Base-by-base conservation (phyloP, 352 stramenopile genomes). In the Phytophthora tentaculata region DNA sequence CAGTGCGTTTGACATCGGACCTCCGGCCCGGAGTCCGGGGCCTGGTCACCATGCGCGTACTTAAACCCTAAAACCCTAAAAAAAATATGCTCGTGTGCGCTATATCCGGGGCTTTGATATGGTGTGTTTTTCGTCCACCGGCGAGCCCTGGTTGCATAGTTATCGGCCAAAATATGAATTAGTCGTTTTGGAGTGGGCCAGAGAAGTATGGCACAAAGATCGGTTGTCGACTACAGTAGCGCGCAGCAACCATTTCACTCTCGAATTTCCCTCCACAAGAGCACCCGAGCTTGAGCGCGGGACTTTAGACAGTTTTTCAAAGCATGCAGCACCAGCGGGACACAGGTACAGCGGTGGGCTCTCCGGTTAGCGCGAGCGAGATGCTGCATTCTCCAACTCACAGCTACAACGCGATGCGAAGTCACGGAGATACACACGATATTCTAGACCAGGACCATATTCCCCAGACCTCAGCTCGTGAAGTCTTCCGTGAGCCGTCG, bases 121-220 rank as follows among this genome's bases (percentile, higher is more conserved):
- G n/a, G n/a, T n/a, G n/a, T n/a, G n/a, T n/a, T n/a, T n/a, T n/a
- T n/a, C n/a, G n/a, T n/a, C n/a, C n/a, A n/a, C n/a, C n/a, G n/a
- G n/a, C n/a, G n/a, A n/a, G n/a, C n/a, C n/a, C n/a, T n/a, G n/a
- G n/a, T n/a, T n/a, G n/a, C n/a, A n/a, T n/a, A n/a, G n/a, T n/a
- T n/a, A n/a, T n/a, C n/a, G n/a, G n/a, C n/a, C n/a, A n/a, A n/a
- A n/a, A n/a, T n/a, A n/a, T n/a, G n/a, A n/a, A n/a, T n/a, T n/a
- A n/a, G n/a, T n/a, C n/a, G n/a, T n/a, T n/a, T n/a, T n/a, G n/a
- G n/a, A n/a, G n/a, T n/a, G n/a, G n/a, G n/a, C n/a, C n/a, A n/a
- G n/a, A n/a, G n/a, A n/a, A n/a, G n/a, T n/a, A n/a, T n/a, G 60
- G 53, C 66, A 69, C 66, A 73, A 73, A 69, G 58, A 58, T 73